Percentiles rank a stretch among this genome's conserved stretches.
Evolutionary conservation across 345 rosid genomes (phyloP).

Genomic region (Cochlearia excelsa): DNA sequence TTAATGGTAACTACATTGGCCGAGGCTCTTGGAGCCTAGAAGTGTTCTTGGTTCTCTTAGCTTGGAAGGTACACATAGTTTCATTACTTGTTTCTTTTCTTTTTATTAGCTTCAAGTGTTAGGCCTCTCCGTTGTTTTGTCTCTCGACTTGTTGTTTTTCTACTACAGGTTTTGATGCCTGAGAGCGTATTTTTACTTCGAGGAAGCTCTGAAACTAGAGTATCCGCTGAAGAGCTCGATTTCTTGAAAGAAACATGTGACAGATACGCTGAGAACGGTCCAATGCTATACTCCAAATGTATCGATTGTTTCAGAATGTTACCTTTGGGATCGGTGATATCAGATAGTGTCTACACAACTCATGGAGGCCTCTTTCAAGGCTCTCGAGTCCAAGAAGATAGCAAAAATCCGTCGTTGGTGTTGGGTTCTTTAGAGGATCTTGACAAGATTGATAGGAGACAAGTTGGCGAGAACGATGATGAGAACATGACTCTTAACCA

Average conservation of each 20-base stretch:
- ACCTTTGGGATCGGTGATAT: slow-evolving; percentile 45
- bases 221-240: slow-evolving; percentile 35
- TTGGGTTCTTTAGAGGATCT: slow-evolving; percentile 45
- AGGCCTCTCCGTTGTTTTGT: not conserved
- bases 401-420: slow-evolving; percentile 27
- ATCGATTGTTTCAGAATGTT: slow-evolving; percentile 37
- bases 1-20: slow-evolving; percentile 45
- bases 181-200: slow-evolving; percentile 40
- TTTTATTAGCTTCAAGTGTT: not conserved
- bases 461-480: slow-evolving; percentile 36
- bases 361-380: slow-evolving; percentile 52
- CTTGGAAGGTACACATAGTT: slow-evolving; percentile 45
- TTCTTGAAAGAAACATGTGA: slow-evolving; percentile 41
- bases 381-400: slow-evolving; percentile 21
- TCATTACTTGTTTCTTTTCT: not conserved
- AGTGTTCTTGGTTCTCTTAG: slow-evolving; percentile 45
- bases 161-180: slow-evolving; percentile 45
- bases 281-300: slow-evolving; percentile 35
- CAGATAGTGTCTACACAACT: slow-evolving; percentile 38
- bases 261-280: slow-evolving; percentile 39
- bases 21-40: slow-evolving; percentile 46
- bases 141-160: slow-evolving; percentile 6
- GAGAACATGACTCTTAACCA: slow-evolving; percentile 38
- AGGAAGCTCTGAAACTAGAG: slow-evolving; percentile 49
- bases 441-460: slow-evolving; percentile 37